Evolutionary conservation across 31 red algal species (phyloP).

Genomic region (Porphyra umbilicalis): DNA sequence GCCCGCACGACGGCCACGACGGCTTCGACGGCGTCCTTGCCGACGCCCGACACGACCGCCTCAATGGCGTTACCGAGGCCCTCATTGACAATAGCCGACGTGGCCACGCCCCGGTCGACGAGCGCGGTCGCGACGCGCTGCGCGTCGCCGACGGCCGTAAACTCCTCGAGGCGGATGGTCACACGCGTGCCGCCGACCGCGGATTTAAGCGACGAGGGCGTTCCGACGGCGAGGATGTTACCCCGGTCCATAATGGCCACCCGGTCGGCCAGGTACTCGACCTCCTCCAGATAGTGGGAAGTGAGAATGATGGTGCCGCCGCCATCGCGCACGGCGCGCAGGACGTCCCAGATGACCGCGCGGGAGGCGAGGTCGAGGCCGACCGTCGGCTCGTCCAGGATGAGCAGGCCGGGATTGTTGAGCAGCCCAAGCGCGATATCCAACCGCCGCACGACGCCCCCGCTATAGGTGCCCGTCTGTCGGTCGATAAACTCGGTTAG

Average conservation of each 20-base stretch:
- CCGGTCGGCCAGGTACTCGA: slow-evolving; percentile 63
- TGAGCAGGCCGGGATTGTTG: slow-evolving; percentile 68
- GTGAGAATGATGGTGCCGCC: slow-evolving; percentile 76
- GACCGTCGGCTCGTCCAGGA: slow-evolving; percentile 94
- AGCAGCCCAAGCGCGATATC: slow-evolving; percentile 90
- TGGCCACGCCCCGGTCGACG: slow-evolving; percentile 14
- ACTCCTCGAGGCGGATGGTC: slow-evolving; percentile 74
- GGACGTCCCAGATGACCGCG: slow-evolving; percentile 62
- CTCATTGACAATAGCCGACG: slow-evolving; percentile 59
- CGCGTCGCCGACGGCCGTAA: slow-evolving; percentile 38
- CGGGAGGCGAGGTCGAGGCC: slow-evolving; percentile 81
- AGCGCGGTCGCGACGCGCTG: slow-evolving; percentile 28
- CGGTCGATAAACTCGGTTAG: slow-evolving; percentile 78
- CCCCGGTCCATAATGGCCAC: slow-evolving; percentile 92
- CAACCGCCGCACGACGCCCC: slow-evolving; percentile 71
- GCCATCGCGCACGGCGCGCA: slow-evolving; percentile 22
- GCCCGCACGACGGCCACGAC: slow-evolving; percentile 40
- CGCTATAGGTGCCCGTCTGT: slow-evolving; percentile 77
- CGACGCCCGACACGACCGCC: slow-evolving; percentile 44
- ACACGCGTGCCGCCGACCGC: slow-evolving; percentile 63
- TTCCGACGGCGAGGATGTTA: slow-evolving; percentile 52
- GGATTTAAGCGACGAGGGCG: slow-evolving; percentile 49
- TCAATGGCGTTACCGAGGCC: slow-evolving; percentile 60
- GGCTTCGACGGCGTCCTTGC: slow-evolving; percentile 25
- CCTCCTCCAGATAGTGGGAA: slow-evolving; percentile 93